These are phyloP conservation scores for Centella asiatica DNA, from an alignment of 129 eudicot genomes.

Conservation along the genomic window DNA sequence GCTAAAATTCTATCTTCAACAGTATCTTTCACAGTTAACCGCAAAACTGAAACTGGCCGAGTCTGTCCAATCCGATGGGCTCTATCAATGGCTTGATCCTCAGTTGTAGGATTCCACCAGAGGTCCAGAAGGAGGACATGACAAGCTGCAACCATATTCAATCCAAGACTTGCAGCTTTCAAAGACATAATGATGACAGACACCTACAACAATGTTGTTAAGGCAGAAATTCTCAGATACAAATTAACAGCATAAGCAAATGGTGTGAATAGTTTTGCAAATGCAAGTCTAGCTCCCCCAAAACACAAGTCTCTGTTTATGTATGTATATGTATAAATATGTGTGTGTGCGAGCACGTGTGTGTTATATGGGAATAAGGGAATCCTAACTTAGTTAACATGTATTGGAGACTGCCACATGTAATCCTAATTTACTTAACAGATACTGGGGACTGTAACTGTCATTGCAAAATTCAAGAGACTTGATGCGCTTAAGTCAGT, in stretches of 20 bases:
- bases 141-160: constrained; percentile 96
- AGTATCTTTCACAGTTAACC: constrained; percentile 85
- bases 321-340: too few species aligned
- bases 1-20: constrained; percentile 98
- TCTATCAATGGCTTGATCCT: constrained; percentile 96
- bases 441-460: too few species aligned
- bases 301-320: too few species aligned
- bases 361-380: too few species aligned
- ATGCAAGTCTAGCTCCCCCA: too few species aligned
- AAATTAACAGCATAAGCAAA: background rate
- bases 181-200: constrained; percentile 93
- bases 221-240: background rate
- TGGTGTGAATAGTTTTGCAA: too few species aligned
- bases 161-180: constrained; percentile 95
- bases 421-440: too few species aligned
- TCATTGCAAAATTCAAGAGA: too few species aligned
- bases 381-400: too few species aligned
- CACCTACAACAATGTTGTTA: constrained; percentile 40
- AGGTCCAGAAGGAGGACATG: constrained; percentile 87
- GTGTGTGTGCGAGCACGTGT: too few species aligned
- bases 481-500: too few species aligned
- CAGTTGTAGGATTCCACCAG: constrained; percentile 99
- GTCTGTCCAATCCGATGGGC: constrained; percentile 98
- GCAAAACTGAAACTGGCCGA: constrained; percentile 84
- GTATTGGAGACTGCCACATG: too few species aligned